Base-by-base conservation (phyloP, 495 filamentous ascomycete genomes). In the Rostrohypoxylon terebratum region DNA sequence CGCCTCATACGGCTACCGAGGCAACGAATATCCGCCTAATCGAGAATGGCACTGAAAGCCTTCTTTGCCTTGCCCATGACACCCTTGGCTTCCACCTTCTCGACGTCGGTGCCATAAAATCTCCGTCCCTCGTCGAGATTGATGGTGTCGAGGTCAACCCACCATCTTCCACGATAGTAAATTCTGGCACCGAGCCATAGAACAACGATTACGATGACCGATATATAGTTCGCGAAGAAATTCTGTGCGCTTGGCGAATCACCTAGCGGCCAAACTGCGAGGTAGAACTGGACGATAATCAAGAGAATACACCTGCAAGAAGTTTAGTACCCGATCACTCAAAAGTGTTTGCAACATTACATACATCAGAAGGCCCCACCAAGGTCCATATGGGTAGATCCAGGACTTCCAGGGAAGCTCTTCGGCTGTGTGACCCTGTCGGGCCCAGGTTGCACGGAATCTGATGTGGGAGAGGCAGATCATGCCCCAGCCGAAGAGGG, bases 401-500 rank as follows among this genome's bases (percentile, higher is more conserved):
- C 77, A 72, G 44, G 81, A 80, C 44, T 74, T 69, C 77, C 77
- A 83, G 20, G 81, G 81, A 8, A 83, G 66, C 31, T 83, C 81
- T 10, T 80, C 77, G 0, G 77, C 7, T 4, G 80, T 81, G 58
- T 81, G 87, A 21, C 87, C 87, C 21, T 87, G 80, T 34, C 77
- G n/a, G 64, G 74, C 81, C 79, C 81, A 71, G 23, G 81, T 89
- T 11, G 67, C 68, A 14, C 90, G 87, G 84, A 91, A 91, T 23
- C 89, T 85, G 14, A 74, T 62, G 77, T 94, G 92, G 2, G 91
- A 87, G 14, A 93, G 75, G 78, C 88, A 90, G 76, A 94, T 92
- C 67, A 87, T 89, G 38, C 88, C 91, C 89, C 90, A 94, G 50
- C 89, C 89, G 80, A 93, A 93, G 64, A 94, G 85, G 65, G 87